A percentile compares a stretch with the other conserved stretches of the same genome.
Conservation (phyloP, 2,329 filamentous ascomycete species). For the Trichoderma citrinoviride region DNA sequence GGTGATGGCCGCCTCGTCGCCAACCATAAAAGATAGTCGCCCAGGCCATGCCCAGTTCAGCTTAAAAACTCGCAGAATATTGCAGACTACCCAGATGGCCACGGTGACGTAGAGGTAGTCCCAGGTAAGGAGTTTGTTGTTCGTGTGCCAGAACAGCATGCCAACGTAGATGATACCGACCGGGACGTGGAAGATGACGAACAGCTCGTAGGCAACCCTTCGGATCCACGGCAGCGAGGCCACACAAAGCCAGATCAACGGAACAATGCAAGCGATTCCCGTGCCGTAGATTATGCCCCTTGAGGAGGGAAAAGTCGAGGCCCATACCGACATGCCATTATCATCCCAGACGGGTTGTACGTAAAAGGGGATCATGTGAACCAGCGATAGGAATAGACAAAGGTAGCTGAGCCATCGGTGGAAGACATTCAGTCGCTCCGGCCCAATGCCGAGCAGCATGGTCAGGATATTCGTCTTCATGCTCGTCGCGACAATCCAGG, state of each 20-base stretch:
- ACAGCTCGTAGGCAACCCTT: constrained; percentile 78
- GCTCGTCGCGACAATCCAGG: constrained; percentile 86
- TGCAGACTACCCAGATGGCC: constrained; percentile 74
- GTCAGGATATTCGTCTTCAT: constrained; percentile 89
- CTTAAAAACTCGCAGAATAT: constrained; percentile 72
- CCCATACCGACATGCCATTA: constrained; percentile 67
- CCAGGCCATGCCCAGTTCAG: constrained; percentile 87
- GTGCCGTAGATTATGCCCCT: constrained; percentile 78
- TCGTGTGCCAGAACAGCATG: constrained; percentile 92
- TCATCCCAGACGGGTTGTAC: constrained; percentile 84
- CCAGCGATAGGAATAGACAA: constrained; percentile 74
- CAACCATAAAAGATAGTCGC: constrained; percentile 76
- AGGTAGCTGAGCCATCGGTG: constrained; percentile 91
- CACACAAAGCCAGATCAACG: constrained; percentile 77
- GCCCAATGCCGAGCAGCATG: constrained; percentile 82
- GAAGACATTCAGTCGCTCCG: constrained; percentile 87
- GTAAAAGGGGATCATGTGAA: constrained; percentile 88
- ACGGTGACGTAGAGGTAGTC: constrained; percentile 80
- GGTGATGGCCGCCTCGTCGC: constrained; percentile 86
- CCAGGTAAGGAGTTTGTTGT: constrained; percentile 90
- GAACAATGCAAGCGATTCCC: constrained; percentile 77
- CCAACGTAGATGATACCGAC: constrained; percentile 77
- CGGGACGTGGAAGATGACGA: constrained; percentile 78
- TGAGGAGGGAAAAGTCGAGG: constrained; percentile 63
- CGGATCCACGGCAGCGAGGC: constrained; percentile 80